These are phyloP conservation scores for Starmerella gropengiesseri DNA, from an alignment of 805 yeast genomes.

Conservation along the genomic window DNA sequence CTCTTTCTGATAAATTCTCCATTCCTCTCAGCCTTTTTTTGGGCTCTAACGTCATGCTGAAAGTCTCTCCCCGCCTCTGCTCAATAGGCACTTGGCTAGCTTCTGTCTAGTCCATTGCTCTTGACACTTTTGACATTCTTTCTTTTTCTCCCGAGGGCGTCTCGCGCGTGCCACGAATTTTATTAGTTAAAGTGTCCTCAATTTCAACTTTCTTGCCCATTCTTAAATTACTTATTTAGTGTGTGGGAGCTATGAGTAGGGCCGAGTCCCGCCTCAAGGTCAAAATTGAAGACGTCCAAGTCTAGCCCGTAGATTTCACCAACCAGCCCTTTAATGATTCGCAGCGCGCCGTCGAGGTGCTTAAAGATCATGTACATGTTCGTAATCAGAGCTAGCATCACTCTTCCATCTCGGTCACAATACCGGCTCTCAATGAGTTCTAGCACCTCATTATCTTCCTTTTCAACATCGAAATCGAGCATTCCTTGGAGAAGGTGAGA, in stretches of 20 bases:
- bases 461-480: background rate
- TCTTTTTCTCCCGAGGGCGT: too few relatives aligned
- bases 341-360: conserved; percentile 25
- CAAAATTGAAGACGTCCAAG: conserved; percentile 15
- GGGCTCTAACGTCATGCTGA: too few relatives aligned
- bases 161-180: too few relatives aligned
- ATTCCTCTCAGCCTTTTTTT: too few relatives aligned
- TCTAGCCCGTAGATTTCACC: conserved; percentile 28
- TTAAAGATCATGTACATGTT: conserved; percentile 25
- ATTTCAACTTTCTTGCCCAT: background rate
- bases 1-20: too few relatives aligned
- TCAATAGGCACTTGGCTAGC: too few relatives aligned
- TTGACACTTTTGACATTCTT: background rate
- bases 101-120: too few relatives aligned
- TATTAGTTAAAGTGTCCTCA: background rate
- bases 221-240: too few relatives aligned
- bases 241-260: too few relatives aligned
- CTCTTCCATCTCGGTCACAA: conserved; percentile 23
- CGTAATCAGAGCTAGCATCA: conserved; percentile 21
- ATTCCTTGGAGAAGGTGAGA: background rate
- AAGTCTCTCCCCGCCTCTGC: too few relatives aligned
- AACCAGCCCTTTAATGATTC: conserved; percentile 28
- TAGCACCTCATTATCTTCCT: background rate
- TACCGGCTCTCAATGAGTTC: conserved; percentile 7
- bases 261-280: conserved; percentile 12